Evolutionary conservation across 371 early-diverging fungal species (phyloP).

Genomic region (Mucor piriformis): DNA sequence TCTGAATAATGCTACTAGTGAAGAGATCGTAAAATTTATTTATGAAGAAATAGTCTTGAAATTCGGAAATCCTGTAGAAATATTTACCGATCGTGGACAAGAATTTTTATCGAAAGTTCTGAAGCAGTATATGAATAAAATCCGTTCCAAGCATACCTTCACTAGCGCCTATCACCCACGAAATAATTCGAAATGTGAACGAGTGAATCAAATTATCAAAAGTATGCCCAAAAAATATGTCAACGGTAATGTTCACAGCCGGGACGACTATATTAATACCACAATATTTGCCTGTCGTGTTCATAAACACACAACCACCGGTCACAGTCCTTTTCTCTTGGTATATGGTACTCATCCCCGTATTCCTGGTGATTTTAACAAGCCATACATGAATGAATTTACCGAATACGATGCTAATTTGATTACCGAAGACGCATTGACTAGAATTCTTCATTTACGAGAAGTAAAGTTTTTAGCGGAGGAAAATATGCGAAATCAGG

Average conservation of each 20-base stretch:
- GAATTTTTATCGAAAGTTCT: slow-evolving; percentile 8
- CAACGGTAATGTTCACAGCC: neutral
- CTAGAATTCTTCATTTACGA: neutral
- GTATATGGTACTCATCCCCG: slow-evolving; percentile 22
- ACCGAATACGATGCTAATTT: slow-evolving; percentile 1
- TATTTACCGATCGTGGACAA: slow-evolving; percentile 29
- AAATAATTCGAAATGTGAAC: neutral
- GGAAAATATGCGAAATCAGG: neutral
- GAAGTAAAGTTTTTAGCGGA: slow-evolving; percentile 5
- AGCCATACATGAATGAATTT: neutral
- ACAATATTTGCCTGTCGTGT: slow-evolving; percentile 19
- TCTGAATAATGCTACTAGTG: slow-evolving; percentile 8
- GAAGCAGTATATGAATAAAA: neutral
- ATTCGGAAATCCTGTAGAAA: slow-evolving; percentile 34
- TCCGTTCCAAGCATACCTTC: neutral
- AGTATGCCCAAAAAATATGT: slow-evolving; percentile 16
- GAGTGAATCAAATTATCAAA: slow-evolving; percentile 3
- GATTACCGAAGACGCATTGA: slow-evolving; percentile 1
- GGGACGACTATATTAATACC: neutral
- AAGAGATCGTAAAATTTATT: slow-evolving; percentile 32
- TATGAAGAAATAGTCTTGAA: slow-evolving; percentile 29
- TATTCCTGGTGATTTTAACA: slow-evolving; percentile 12
- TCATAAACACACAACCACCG: slow-evolving; percentile 9
- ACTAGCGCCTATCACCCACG: slow-evolving; percentile 7
- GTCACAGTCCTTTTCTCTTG: slow-evolving; percentile 15